A percentile compares a stretch with the other conserved stretches of the same genome.
Evolutionary conservation across 306 rosid genomes (phyloP).

Genomic region (Medicago ruthenica): DNA sequence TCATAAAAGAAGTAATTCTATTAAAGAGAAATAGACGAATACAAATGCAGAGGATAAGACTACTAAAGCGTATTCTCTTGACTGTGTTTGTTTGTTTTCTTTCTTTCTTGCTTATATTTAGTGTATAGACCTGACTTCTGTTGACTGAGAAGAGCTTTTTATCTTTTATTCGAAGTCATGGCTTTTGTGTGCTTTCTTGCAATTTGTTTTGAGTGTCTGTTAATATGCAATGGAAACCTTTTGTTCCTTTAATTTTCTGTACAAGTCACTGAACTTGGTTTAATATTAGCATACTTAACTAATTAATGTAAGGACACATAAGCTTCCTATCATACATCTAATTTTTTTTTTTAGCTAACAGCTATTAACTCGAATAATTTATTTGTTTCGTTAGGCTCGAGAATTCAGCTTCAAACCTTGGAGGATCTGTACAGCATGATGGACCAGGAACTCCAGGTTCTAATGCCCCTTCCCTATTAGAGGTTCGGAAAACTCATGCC

Average conservation of each 20-base stretch:
- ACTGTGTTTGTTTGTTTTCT: slow-evolving; percentile 10
- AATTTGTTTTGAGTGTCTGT: too few species aligned
- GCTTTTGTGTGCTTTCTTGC: too few species aligned
- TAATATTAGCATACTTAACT: slow-evolving; percentile 13
- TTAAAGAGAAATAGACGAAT: neutral
- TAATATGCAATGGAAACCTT: slow-evolving; percentile 21
- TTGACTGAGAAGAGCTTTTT: slow-evolving; percentile 8
- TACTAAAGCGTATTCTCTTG: neutral
- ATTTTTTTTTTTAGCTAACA: slow-evolving; percentile 5
- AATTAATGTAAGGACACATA: neutral
- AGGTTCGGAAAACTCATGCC: slow-evolving; percentile 58
- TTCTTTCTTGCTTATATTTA: slow-evolving; percentile 22
- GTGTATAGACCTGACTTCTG: slow-evolving; percentile 10
- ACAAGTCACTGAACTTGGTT: neutral
- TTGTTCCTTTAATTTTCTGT: slow-evolving; percentile 16
- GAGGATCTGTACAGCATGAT: slow-evolving; percentile 66
- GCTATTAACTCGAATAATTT: slow-evolving; percentile 21
- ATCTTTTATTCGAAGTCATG: neutral
- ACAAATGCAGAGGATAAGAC: slow-evolving; percentile 24
- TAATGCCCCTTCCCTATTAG: slow-evolving; percentile 78
- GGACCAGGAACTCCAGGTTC: slow-evolving; percentile 62
- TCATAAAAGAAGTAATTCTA: slow-evolving; percentile 14
- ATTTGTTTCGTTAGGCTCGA: slow-evolving; percentile 75
- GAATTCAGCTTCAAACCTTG: slow-evolving; percentile 82
- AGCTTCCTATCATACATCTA: slow-evolving; percentile 7